Evolutionary conservation across 192 early-diverging fungal species (phyloP).

Genomic region (Coemansia sp.): DNA sequence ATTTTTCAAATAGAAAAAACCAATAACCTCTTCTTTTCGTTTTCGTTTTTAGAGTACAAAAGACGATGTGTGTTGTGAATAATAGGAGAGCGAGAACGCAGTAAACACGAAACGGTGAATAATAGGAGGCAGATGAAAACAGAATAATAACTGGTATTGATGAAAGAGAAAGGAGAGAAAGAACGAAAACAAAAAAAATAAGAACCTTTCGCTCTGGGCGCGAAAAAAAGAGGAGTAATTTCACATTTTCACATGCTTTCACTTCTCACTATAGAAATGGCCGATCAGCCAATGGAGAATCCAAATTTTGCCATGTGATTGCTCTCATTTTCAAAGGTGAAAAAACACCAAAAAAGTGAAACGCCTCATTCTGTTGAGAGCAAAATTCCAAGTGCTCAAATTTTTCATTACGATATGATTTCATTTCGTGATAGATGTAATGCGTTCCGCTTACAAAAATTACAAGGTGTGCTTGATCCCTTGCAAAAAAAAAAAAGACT

Average conservation of each 20-base stretch:
- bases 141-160: not conserved
- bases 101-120: not conserved
- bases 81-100: not conserved
- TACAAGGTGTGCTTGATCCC: not conserved
- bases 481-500: not conserved
- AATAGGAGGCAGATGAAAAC: not conserved
- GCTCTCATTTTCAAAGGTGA: not conserved
- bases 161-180: not conserved
- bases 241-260: not conserved
- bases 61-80: not conserved
- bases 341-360: not conserved
- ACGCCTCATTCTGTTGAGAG: not conserved
- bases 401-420: too few species aligned
- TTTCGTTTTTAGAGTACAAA: not conserved
- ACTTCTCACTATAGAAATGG: not conserved
- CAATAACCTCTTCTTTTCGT: not conserved
- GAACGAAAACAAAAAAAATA: not conserved
- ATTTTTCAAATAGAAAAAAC: not conserved
- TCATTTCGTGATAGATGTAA: too few species aligned
- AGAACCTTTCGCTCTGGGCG: not conserved
- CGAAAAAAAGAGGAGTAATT: not conserved
- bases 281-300: not conserved
- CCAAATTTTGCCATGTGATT: not conserved
- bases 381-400: not conserved
- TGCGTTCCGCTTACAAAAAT: too few species aligned